A percentile compares a stretch with the other conserved stretches of the same genome.
Conservation (phyloP, 495 filamentous ascomycete genomes). For the Parmelia sp. region DNA sequence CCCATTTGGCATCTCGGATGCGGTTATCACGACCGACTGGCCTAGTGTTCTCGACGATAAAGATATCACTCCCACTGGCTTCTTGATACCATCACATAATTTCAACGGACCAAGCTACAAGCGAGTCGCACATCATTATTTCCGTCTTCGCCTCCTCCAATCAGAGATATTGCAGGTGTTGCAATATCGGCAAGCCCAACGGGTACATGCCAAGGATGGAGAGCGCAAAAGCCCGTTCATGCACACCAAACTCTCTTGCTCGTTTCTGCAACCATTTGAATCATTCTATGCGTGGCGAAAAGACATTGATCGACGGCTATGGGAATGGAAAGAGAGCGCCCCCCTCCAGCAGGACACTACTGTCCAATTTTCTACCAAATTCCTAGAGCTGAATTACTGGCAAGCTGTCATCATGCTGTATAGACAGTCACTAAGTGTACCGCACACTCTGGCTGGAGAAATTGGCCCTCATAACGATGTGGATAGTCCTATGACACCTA, state of each 20-base stretch:
- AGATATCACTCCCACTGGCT: slow-evolving; percentile 81
- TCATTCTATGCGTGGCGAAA: slow-evolving; percentile 83
- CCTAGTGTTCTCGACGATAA: slow-evolving; percentile 80
- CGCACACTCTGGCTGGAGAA: slow-evolving; percentile 73
- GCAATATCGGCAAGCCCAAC: slow-evolving; percentile 77
- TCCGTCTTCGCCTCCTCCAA: slow-evolving; percentile 83
- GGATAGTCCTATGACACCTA: slow-evolving; percentile 49
- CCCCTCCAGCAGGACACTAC: slow-evolving; percentile 72
- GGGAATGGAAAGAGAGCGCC: slow-evolving; percentile 79
- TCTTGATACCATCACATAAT: slow-evolving; percentile 49
- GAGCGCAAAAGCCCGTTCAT: slow-evolving; percentile 63
- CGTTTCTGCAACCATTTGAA: slow-evolving; percentile 76
- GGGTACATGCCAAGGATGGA: slow-evolving; percentile 48
- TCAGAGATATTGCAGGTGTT: slow-evolving; percentile 93
- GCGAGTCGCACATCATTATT: slow-evolving; percentile 82
- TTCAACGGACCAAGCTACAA: slow-evolving; percentile 68
- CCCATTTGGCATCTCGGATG: slow-evolving; percentile 88
- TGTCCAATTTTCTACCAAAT: slow-evolving; percentile 77
- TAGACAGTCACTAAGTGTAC: slow-evolving; percentile 83
- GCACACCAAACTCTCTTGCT: slow-evolving; percentile 70
- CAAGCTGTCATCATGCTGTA: slow-evolving; percentile 97
- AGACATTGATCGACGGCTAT: slow-evolving; percentile 77
- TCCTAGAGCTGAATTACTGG: slow-evolving; percentile 94
- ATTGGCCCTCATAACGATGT: slow-evolving; percentile 63
- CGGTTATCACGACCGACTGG: slow-evolving; percentile 90